These are phyloP conservation scores for Boletellus emodensis DNA, from an alignment of 768 basidiomycete species.

Conservation along the genomic window DNA sequence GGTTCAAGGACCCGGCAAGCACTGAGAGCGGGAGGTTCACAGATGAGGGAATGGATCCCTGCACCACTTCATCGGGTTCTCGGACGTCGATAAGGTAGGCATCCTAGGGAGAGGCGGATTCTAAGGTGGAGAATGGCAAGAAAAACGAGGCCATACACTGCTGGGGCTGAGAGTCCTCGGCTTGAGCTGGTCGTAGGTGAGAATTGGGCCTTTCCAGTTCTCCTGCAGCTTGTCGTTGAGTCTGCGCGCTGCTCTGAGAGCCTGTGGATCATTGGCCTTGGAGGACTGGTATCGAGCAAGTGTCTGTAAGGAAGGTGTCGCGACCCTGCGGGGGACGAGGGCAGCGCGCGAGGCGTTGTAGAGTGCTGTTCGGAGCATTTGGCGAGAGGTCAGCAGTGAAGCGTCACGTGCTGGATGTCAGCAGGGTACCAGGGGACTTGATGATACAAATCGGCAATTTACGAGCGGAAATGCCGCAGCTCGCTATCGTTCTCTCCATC, in stretches of 20 bases:
- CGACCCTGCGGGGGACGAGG: slow-evolving; percentile 2
- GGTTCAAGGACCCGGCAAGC: slow-evolving; percentile 63
- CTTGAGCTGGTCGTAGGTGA: slow-evolving; percentile 80
- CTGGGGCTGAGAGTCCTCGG: slow-evolving; percentile 74
- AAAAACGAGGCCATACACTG: slow-evolving; percentile 36
- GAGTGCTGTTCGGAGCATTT: slow-evolving; percentile 25
- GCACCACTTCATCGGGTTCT: slow-evolving; percentile 85
- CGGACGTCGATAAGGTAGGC: slow-evolving; percentile 85
- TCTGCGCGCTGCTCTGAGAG: slow-evolving; percentile 30
- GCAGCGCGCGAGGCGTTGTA: slow-evolving; percentile 12
- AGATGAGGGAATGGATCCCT: slow-evolving; percentile 89
- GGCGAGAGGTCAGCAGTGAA: not conserved
- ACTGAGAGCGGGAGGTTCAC: slow-evolving; percentile 85
- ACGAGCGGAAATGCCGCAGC: slow-evolving; percentile 42
- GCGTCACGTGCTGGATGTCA: slow-evolving; percentile 11
- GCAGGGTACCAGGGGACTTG: not conserved
- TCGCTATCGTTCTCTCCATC: not conserved
- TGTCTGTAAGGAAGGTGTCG: slow-evolving; percentile 10
- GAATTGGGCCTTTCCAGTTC: slow-evolving; percentile 72
- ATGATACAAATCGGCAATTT: slow-evolving; percentile 21
- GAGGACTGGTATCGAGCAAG: slow-evolving; percentile 36
- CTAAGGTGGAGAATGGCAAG: slow-evolving; percentile 1
- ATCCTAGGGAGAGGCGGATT: slow-evolving; percentile 40
- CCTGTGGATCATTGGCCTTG: slow-evolving; percentile 21
- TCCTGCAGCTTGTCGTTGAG: slow-evolving; percentile 41